Evolutionary conservation across 495 filamentous ascomycete species (phyloP), one percentile per base, ranked within the genome.

Genomic region (Paragyromitra xinjiangensis): DNA sequence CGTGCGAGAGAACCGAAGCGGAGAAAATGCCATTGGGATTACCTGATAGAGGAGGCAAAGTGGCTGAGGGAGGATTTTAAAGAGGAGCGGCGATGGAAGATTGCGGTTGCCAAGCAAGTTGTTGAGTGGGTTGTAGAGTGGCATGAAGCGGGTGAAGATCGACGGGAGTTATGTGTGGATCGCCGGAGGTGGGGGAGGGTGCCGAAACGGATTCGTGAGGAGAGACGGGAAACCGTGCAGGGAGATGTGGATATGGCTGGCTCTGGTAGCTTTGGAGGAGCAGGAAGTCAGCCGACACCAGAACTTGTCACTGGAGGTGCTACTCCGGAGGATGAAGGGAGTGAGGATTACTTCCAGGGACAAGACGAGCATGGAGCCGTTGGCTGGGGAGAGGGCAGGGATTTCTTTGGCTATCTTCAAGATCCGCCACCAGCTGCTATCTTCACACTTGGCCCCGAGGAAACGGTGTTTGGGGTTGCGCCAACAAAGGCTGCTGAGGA

Each of bases 11-110:
- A 99, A 82, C 95, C 96, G 39, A 86, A 86, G 7, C 88, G 93
- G 48, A 90, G 91, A 12, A 86, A 88, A 1, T 88, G 90, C 6
- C 94, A 98, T 82, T 91, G 89, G 88, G 95, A 99, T 85, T 87
- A 95, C 55, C 83, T 98, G 51, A 84, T 98, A 8, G 88, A 93
- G 76, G 93, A 99, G 84, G 92, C 94, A 89, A 97, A 93, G 83
- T 98, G 95, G 96, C 93, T 99, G 90, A 89, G 93, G 48, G 97
- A 93, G 1, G 95, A 99, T 85, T 98, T 98, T 80, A 87, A 92
- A 40, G 93, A 97, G 84, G 95, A 99, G 83, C 85, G 93, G 37
- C 97, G 96, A 82, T 97, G 93, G 93, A 98, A 98, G 83, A 89
- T 90, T 73, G 89, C 92, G 62, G 88, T 91, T 51, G 94, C 94